A percentile compares a stretch with the other conserved stretches of the same genome.
These are phyloP conservation scores for Podospora conica DNA, from an alignment of 495 filamentous ascomycete species.

Conservation along the genomic window DNA sequence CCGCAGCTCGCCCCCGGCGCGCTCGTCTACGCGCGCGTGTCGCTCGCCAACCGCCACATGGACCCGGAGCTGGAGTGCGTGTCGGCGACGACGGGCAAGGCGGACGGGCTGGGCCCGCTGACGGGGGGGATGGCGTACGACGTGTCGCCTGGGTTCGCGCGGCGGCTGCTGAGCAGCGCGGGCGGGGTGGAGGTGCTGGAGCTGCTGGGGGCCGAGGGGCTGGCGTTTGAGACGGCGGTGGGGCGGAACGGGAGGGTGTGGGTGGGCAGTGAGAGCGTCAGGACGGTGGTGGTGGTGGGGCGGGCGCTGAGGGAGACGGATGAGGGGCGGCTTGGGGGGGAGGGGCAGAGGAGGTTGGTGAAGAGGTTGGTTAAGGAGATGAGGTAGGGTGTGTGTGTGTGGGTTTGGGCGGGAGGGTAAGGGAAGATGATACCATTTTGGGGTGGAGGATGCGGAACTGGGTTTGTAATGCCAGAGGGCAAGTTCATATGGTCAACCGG, in stretches of 20 bases:
- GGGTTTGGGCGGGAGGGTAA: not conserved
- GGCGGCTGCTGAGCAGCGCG: conserved; percentile 63
- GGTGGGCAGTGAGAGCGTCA: conserved; percentile 68
- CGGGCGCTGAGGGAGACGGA: conserved; percentile 73
- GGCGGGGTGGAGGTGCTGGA: conserved; percentile 70
- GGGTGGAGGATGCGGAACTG: not conserved
- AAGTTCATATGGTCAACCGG: too few relatives aligned
- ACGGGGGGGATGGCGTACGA: conserved; percentile 83
- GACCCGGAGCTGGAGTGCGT: conserved; percentile 89
- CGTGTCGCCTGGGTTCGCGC: conserved; percentile 71
- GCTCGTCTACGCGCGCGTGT: conserved; percentile 79
- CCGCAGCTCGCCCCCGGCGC: conserved; percentile 67
- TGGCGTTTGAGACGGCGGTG: conserved; percentile 88
- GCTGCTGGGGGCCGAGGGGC: conserved; percentile 68
- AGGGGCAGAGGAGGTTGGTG: conserved; percentile 77
- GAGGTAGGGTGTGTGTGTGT: conserved; percentile 22
- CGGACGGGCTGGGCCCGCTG: conserved; percentile 80
- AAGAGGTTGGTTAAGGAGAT: conserved; percentile 51
- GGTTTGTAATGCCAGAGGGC: not conserved
- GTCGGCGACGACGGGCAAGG: conserved; percentile 76
- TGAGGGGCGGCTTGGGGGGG: conserved; percentile 54
- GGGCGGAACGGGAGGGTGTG: conserved; percentile 92
- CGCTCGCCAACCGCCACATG: conserved; percentile 68
- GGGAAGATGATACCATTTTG: not conserved
- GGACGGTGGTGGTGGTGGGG: conserved; percentile 68